Base-by-base conservation (phyloP, 2,329 filamentous ascomycete species). In the Botrytis medusae region DNA sequence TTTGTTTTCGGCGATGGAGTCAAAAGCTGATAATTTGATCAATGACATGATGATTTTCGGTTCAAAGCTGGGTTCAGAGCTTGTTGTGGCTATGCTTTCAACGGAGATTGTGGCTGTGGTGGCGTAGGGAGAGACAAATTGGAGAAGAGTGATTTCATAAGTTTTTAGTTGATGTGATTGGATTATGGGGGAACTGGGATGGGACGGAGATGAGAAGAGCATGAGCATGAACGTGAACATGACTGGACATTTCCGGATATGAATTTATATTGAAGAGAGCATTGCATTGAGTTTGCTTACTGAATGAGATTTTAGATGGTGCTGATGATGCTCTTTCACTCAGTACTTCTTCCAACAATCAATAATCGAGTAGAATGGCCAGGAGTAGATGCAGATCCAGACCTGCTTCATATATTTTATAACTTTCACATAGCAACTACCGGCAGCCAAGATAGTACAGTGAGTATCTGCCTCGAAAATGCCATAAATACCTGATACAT, bases 21-120 rank as follows among this genome's bases (percentile, higher is more conserved):
- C 10, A 22, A 6, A 54, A 9, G 59, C 12, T 40, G 44, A 51
- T 71, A 48, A 40, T 71, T 71, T 68, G 42, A 59, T 72, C 69
- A 42, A 71, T 73, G 44, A 54, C 46, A 71, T 71, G 69, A 67
- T 71, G 59, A 71, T 73, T 71, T 64, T 57, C 20, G 57, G 40
- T 57, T 54, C 25, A 40, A 42, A 29, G 65, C 65, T 57, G 48
- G 51, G 51, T 8, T 57, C 64, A 67, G n/a, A 51, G 46, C 22
- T 40, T 29, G 29, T 42, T 72, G 70, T 51, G 59, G 42, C 57
- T 51, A 25, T 25, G 69, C 25, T n/a, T 25, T 59, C 8, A 25
- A 44, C 20, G 16, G 57, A 44, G 69, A 46, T 70, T 29, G 63
- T 54, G 63, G 63, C 65, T 5, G 44, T 34, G 34, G 54, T 71